Evolutionary conservation across 768 basidiomycete species (phyloP), one percentile per base, ranked within the genome.

Genomic region (Tricholoma bakamatsutake): DNA sequence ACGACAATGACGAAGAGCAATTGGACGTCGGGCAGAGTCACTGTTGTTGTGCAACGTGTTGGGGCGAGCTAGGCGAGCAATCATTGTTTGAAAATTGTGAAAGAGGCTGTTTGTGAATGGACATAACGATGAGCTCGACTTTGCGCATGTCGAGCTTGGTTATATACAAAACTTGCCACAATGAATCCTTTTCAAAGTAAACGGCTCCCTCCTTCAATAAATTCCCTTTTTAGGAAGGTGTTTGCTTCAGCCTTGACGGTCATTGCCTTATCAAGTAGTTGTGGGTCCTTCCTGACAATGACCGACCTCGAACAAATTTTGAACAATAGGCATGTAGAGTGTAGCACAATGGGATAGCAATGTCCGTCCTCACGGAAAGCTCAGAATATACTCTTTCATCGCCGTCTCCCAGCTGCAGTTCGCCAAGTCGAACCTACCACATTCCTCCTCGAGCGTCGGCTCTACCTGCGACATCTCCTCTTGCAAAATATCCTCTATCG

Each of bases 331-430:
- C n/a, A n/a, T n/a, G n/a, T n/a, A 42, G 21, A 3, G 27, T 30
- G 15, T 46, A n/a, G 27, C 5, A 46, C 45, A 47, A 47, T 27
- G 45, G 11, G 27, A 46, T 24, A 18, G 40, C 18, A n/a, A 47
- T 47, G 46, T 47, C 9, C 28, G 5, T 15, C 18, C 40, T 61
- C 54, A 89, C 31, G 88, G 87, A 66, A 79, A 90, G 21, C 69
- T 69, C 57, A 87, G 67, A 56, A 90, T 88, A 63, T 75, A 85
- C 45, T 64, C 62, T 68, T 83, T 85, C 81, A 88, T 85, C 46
- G 59, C 57, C 18, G 55, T 45, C 63, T 84, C 81, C 87, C 86
- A 88, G 58, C 74, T 79, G 64, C 88, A 90, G 1, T 70, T 53
- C 40, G 74, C 68, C 42, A 82, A 66, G 5, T 70, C 64, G 12